phyloP scores from a whole-genome alignment of 1,284 basidiomycete species.

The Rhodotorula sp. region DNA sequence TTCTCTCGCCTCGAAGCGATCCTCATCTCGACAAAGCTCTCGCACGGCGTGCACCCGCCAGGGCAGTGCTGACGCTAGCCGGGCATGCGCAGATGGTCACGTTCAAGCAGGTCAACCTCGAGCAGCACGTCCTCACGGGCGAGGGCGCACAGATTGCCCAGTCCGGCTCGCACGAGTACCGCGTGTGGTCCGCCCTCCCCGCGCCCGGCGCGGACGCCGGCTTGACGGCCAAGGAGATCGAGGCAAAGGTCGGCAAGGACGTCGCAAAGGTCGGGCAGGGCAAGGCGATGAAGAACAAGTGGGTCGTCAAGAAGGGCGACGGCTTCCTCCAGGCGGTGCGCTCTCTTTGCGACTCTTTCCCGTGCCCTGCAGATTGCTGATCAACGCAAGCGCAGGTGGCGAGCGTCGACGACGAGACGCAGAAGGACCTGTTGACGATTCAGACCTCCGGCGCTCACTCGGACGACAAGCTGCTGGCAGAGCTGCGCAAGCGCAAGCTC shows the following conservation, averaged over 20 bases:
- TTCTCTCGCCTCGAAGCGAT: too few relatives aligned
- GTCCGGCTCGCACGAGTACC: slow-evolving; percentile 88
- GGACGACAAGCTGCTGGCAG: slow-evolving; percentile 72
- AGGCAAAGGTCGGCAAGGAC: slow-evolving; percentile 72
- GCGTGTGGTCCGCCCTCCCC: slow-evolving; percentile 83
- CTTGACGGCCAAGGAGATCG: slow-evolving; percentile 40
- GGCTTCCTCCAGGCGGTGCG: slow-evolving; percentile 82
- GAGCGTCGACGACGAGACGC: slow-evolving; percentile 68
- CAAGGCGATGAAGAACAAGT: slow-evolving; percentile 94
- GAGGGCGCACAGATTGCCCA: slow-evolving; percentile 79
- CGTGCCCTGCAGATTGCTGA: not conserved
- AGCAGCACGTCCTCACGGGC: slow-evolving; percentile 69
- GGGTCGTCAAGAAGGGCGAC: slow-evolving; percentile 89
- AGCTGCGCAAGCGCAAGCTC: slow-evolving; percentile 90
- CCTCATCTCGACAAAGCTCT: not conserved
- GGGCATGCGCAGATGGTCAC: slow-evolving; percentile 69
- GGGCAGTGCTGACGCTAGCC: not conserved
- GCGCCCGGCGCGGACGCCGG: slow-evolving; percentile 12
- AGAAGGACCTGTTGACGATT: slow-evolving; percentile 73
- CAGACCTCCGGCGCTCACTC: slow-evolving; percentile 68
- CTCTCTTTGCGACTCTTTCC: slow-evolving; percentile 36
- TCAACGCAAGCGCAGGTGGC: slow-evolving; percentile 53
- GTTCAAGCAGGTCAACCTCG: slow-evolving; percentile 75
- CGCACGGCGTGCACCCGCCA: not conserved
- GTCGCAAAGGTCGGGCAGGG: slow-evolving; percentile 85